These are phyloP conservation scores for Fagopyrum tataricum DNA, from an alignment of 148 eudicot species.

Conservation along the genomic window DNA sequence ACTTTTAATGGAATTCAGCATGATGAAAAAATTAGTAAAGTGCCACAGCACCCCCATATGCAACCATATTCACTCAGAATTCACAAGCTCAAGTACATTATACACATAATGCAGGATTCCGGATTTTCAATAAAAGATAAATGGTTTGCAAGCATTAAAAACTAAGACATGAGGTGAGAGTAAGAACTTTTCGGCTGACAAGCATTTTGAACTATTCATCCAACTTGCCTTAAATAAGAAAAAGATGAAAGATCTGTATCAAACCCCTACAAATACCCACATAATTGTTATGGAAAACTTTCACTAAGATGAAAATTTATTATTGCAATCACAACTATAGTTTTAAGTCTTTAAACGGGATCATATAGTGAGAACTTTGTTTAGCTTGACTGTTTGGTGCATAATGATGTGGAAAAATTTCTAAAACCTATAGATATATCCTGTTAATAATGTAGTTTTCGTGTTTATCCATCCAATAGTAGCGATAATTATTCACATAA, in stretches of 20 bases:
- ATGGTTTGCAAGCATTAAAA: neutral
- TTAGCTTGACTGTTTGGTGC: neutral
- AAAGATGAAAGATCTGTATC: neutral
- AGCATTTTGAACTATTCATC: neutral
- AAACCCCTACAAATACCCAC: neutral
- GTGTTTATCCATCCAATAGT: neutral
- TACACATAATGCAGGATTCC: neutral
- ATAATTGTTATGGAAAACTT: neutral
- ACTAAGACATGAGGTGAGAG: neutral
- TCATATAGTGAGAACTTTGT: neutral
- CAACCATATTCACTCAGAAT: neutral
- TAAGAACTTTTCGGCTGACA: neutral
- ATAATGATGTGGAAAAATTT: neutral
- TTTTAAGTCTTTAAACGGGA: neutral
- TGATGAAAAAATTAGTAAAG: neutral
- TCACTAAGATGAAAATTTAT: neutral
- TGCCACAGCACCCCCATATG: neutral
- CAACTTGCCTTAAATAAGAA: neutral
- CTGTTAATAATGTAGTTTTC: neutral
- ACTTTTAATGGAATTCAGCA: neutral
- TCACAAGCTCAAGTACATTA: neutral
- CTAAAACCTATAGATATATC: neutral
- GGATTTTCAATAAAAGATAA: neutral
- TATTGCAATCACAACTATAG: neutral
- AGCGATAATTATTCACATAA: neutral